Evolutionary conservation across 169 alveolate species (phyloP).

Genomic region (Perkinsus chesapeaki): DNA sequence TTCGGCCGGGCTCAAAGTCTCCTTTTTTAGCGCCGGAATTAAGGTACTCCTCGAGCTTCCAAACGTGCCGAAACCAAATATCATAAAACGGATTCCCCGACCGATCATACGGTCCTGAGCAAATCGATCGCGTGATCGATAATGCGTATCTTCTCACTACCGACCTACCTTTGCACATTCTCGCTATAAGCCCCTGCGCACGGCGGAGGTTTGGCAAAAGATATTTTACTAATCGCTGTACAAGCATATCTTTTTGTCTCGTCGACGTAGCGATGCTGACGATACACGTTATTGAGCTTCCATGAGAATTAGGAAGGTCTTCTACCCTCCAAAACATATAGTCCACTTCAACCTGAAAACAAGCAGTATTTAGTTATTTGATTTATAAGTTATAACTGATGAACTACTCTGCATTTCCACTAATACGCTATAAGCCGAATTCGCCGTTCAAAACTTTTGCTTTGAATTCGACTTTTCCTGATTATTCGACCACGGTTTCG

Average conservation of each 20-base stretch:
- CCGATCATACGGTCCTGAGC: not conserved
- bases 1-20: not conserved
- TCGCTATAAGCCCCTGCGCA: not conserved
- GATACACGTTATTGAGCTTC: not conserved
- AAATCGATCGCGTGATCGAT: slow-evolving; percentile 1
- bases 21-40: not conserved
- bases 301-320: not conserved
- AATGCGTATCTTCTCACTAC: not conserved
- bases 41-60: not conserved
- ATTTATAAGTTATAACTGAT: not conserved
- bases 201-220: not conserved
- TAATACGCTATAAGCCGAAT: not conserved
- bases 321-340: not conserved
- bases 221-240: not conserved
- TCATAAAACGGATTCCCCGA: not conserved
- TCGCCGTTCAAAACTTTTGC: too few species aligned
- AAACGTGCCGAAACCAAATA: not conserved
- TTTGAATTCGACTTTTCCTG: too few species aligned
- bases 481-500: too few species aligned
- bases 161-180: not conserved
- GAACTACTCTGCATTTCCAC: too few species aligned
- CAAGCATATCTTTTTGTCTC: not conserved
- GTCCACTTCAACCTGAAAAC: not conserved
- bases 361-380: not conserved
- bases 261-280: not conserved